phyloP scores from a whole-genome alignment of 108 stramenopile species.

The Parietichytrium sp. region DNA sequence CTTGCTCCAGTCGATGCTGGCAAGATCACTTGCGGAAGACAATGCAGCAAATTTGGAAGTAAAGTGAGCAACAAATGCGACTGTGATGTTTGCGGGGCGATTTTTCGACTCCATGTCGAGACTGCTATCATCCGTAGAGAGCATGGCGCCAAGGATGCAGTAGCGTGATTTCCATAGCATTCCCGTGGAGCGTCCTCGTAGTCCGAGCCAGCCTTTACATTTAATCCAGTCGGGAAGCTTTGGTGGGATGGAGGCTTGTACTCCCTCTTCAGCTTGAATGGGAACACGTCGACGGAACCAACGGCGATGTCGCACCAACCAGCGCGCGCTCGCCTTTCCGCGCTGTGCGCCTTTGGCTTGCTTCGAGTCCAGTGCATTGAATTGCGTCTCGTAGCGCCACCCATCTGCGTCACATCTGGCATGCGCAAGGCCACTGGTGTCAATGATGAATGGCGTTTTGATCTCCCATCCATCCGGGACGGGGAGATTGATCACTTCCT shows the following conservation, averaged over 20 bases:
- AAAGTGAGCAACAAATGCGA: constrained; percentile 6
- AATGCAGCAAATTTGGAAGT: not conserved
- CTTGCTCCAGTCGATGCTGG: not conserved
- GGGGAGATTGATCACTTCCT: not conserved
- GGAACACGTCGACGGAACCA: constrained; percentile 13
- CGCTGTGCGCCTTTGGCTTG: constrained; percentile 23
- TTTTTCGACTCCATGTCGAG: not conserved
- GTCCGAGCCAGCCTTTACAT: not conserved
- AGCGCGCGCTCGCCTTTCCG: constrained; percentile 24
- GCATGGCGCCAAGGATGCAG: not conserved
- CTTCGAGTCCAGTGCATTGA: constrained; percentile 33
- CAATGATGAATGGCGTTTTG: constrained; percentile 17
- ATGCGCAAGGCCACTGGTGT: not conserved
- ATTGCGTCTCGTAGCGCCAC: constrained; percentile 36
- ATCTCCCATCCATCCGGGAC: constrained; percentile 15
- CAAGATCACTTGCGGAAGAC: not conserved
- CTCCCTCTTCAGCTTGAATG: not conserved
- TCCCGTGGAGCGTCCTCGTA: constrained; percentile 1
- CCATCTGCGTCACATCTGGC: constrained; percentile 26
- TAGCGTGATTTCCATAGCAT: not conserved
- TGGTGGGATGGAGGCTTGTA: no score
- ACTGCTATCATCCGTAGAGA: no score
- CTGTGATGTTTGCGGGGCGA: not conserved
- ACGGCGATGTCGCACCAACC: constrained; percentile 28
- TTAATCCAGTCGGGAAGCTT: not conserved